Conservation (phyloP, 2,329 filamentous ascomycete species). For the Colletotrichum salicis region DNA sequence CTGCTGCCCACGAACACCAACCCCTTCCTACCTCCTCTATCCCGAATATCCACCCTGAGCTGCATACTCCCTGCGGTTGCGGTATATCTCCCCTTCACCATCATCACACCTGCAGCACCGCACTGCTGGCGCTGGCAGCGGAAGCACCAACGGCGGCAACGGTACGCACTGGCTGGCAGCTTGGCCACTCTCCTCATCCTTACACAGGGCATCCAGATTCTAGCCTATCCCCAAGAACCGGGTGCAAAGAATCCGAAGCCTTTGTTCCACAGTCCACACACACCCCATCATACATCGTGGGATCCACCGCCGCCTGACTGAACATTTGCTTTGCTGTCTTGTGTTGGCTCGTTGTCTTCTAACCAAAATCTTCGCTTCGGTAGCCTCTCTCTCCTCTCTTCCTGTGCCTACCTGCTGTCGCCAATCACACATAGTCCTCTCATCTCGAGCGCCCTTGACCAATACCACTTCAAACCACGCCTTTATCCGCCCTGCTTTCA, state of each 20-base stretch:
- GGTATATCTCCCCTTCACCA: conserved; percentile 30
- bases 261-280: conserved; percentile 21
- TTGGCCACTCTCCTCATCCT: conserved; percentile 7
- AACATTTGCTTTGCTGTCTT: conserved; percentile 17
- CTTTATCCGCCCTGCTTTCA: conserved; percentile 16
- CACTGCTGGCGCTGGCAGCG: conserved; percentile 5
- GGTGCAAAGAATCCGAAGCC: conserved; percentile 23
- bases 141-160: conserved; percentile 1
- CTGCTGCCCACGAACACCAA: background rate
- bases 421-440: conserved; percentile 16
- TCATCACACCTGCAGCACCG: conserved; percentile 1
- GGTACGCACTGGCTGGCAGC: background rate
- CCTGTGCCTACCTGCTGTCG: conserved; percentile 22
- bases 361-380: conserved; percentile 26
- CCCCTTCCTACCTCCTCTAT: conserved; percentile 2
- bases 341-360: conserved; percentile 15
- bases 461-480: conserved; percentile 8
- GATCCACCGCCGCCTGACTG: conserved; percentile 28
- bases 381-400: conserved; percentile 24
- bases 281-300: conserved; percentile 24
- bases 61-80: conserved; percentile 24
- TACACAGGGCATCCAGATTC: conserved; percentile 5
- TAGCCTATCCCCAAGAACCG: conserved; percentile 14
- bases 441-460: conserved; percentile 20
- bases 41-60: conserved; percentile 31